phyloP scores from a whole-genome alignment of 768 basidiomycete genomes.

The Trametes gibbosa region DNA sequence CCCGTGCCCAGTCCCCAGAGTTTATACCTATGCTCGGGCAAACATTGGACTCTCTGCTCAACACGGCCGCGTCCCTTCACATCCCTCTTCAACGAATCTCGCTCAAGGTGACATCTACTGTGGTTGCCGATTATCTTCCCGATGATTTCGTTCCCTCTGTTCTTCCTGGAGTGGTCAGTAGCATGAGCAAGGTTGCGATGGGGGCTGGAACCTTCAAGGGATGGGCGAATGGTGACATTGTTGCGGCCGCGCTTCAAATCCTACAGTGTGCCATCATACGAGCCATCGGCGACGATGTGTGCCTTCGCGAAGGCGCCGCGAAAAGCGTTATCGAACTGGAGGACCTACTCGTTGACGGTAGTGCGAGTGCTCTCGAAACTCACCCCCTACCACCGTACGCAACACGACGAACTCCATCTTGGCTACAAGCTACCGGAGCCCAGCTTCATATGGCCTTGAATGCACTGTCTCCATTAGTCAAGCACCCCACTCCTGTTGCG shows the following conservation, averaged over 20 bases:
- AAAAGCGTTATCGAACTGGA: conserved; percentile 56
- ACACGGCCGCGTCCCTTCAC: conserved; percentile 52
- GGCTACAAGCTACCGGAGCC: conserved; percentile 78
- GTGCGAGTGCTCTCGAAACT: background rate
- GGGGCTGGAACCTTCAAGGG: conserved; percentile 52
- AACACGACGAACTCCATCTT: conserved; percentile 64
- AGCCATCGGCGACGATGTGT: conserved; percentile 67
- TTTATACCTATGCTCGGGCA: conserved; percentile 82
- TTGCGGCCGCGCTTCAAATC: conserved; percentile 54
- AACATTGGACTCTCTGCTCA: conserved; percentile 73
- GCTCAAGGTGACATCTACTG: conserved; percentile 51
- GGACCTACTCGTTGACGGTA: conserved; percentile 47
- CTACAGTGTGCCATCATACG: conserved; percentile 53
- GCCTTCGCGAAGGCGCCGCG: conserved; percentile 58
- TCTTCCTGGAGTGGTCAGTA: conserved; percentile 80
- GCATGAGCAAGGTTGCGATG: conserved; percentile 68
- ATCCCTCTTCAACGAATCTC: conserved; percentile 62
- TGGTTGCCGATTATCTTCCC: conserved; percentile 50
- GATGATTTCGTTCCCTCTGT: conserved; percentile 62
- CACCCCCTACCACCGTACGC: conserved; percentile 33
- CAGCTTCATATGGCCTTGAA: conserved; percentile 85
- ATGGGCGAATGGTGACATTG: conserved; percentile 72
- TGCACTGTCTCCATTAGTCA: conserved; percentile 63
- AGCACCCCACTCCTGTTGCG: conserved; percentile 69
- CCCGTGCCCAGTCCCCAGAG: conserved; percentile 40